Conservation (phyloP, 2,329 filamentous ascomycete genomes). For the Alternaria longipes region DNA sequence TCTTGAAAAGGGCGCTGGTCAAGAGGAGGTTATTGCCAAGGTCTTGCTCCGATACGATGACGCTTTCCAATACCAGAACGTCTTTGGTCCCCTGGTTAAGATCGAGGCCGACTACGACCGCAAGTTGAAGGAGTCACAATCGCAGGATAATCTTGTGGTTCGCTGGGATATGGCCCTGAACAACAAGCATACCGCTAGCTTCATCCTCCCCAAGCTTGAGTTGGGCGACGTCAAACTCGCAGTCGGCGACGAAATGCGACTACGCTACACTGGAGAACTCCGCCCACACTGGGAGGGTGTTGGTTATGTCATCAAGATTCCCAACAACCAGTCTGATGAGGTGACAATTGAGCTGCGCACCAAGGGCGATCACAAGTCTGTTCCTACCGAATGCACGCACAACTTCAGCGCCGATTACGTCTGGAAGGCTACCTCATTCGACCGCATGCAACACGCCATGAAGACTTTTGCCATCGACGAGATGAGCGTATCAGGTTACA, state of each 20-base stretch:
- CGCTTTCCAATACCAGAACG: slow-evolving; percentile 98
- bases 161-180: slow-evolving; percentile 96
- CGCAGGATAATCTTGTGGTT: slow-evolving; percentile 92
- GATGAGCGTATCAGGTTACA: slow-evolving; percentile 97
- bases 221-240: slow-evolving; percentile 97
- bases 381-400: slow-evolving; percentile 94
- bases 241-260: slow-evolving; percentile 96
- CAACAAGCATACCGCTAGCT: slow-evolving; percentile 96
- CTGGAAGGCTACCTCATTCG: slow-evolving; percentile 99
- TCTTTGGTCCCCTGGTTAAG: slow-evolving; percentile 96
- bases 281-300: slow-evolving; percentile 95
- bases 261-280: slow-evolving; percentile 95
- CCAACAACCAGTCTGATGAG: slow-evolving; percentile 98
- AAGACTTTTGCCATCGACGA: slow-evolving; percentile 98
- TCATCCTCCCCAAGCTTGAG: slow-evolving; percentile 95
- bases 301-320: slow-evolving; percentile 98
- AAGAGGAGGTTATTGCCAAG: slow-evolving; percentile 94
- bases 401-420: slow-evolving; percentile 99
- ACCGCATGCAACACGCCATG: slow-evolving; percentile 99
- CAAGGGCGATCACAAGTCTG: slow-evolving; percentile 93
- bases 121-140: slow-evolving; percentile 97
- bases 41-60: slow-evolving; percentile 95
- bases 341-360: slow-evolving; percentile 94
- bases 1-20: slow-evolving; percentile 87
- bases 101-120: slow-evolving; percentile 99